Evolutionary conservation across 2,329 filamentous ascomycete species (phyloP).

Genomic region (Diaporthe eres): DNA sequence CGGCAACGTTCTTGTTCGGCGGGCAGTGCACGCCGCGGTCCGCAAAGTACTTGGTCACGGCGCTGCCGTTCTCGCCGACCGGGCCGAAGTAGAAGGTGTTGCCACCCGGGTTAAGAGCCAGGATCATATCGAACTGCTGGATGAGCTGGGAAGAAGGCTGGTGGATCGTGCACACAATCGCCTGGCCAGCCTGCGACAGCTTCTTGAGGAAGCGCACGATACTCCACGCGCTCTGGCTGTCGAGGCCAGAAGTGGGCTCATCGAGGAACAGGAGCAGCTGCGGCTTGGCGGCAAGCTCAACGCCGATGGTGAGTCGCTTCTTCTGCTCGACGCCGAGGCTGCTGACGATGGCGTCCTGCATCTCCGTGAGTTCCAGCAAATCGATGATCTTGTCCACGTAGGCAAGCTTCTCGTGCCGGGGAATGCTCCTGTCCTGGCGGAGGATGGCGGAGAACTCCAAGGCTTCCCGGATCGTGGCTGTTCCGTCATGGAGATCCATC

Average conservation of each 20-base stretch:
- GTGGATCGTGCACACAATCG: slow-evolving; percentile 61
- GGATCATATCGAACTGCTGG: slow-evolving; percentile 64
- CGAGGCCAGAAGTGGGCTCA: slow-evolving; percentile 81
- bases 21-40: slow-evolving; percentile 65
- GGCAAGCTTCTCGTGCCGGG: slow-evolving; percentile 73
- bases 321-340: slow-evolving; percentile 69
- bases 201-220: slow-evolving; percentile 80
- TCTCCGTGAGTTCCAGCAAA: slow-evolving; percentile 76
- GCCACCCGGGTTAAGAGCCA: slow-evolving; percentile 70
- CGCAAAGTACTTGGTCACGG: slow-evolving; percentile 71
- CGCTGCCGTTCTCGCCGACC: slow-evolving; percentile 73
- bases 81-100: slow-evolving; percentile 82
- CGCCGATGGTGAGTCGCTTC: slow-evolving; percentile 78
- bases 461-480: slow-evolving; percentile 77
- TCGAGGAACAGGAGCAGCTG: slow-evolving; percentile 81
- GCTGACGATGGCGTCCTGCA: slow-evolving; percentile 78
- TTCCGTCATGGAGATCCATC: slow-evolving; percentile 77
- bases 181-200: slow-evolving; percentile 61
- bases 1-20: slow-evolving; percentile 72
- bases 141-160: slow-evolving; percentile 61
- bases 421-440: slow-evolving; percentile 71
- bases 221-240: slow-evolving; percentile 81
- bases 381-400: slow-evolving; percentile 81
- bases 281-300: slow-evolving; percentile 81
- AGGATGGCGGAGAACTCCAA: slow-evolving; percentile 77